These are phyloP conservation scores for Malus sieversii DNA, from an alignment of 306 rosid species.

Conservation along the genomic window DNA sequence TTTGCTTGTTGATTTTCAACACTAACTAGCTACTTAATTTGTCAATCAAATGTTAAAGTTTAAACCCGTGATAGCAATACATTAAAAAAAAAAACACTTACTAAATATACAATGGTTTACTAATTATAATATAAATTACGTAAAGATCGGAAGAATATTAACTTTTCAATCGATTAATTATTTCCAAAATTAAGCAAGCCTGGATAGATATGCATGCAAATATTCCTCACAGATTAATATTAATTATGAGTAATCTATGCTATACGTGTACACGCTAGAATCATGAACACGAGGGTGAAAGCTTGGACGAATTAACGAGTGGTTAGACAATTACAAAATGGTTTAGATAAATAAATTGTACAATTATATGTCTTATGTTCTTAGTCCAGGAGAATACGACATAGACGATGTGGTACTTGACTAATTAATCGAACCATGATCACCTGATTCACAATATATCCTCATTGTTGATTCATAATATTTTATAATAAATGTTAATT, in stretches of 20 bases:
- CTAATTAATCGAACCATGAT: not conserved
- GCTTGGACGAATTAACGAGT: not conserved
- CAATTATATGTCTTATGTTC: constrained; percentile 14
- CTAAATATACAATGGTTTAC: not conserved
- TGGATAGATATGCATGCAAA: not conserved
- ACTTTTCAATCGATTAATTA: not conserved
- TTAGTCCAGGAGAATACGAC: constrained; percentile 31
- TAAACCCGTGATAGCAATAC: not conserved
- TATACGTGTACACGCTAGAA: not conserved
- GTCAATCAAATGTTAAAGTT: not conserved
- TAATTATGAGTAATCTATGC: not conserved
- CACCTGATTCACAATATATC: not conserved
- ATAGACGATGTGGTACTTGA: not conserved
- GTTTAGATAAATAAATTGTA: not conserved
- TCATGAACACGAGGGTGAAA: not conserved
- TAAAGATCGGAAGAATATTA: not conserved
- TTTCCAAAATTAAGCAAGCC: not conserved
- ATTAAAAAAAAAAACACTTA: not conserved
- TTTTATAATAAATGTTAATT: not conserved
- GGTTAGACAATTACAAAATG: constrained; percentile 12
- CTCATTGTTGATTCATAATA: not conserved
- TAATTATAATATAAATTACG: not conserved
- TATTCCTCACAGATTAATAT: not conserved
- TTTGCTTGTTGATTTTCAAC: not conserved
- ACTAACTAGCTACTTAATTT: not conserved